Base-by-base conservation (phyloP, 176 grass and related monocot species). In the Coix lacrymajobi region DNA sequence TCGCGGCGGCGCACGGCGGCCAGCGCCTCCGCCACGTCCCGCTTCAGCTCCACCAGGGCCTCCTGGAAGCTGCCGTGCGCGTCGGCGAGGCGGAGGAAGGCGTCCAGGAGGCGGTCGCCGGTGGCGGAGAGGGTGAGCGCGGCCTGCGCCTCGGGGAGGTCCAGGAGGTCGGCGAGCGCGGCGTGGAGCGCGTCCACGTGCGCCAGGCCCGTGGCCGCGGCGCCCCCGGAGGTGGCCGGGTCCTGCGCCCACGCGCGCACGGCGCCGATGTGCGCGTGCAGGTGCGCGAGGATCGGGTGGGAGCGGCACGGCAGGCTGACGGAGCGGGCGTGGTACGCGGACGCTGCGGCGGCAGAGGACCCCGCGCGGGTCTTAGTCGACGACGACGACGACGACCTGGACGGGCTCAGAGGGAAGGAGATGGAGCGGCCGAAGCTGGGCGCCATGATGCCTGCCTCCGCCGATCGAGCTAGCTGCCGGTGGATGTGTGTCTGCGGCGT, bases 51-150 rank as follows among this genome's bases (percentile, higher is more conserved):
- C 22, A 93, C 17, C 16, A 84, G 26, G 54, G 82, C 24, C 63
- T 91, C 84, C 19, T 85, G 85, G 84, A 98, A 88, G 45, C 81
- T 79, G 40, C 90, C 88, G 74, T 91, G 86, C 7, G 93, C 84
- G 79, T 95, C 95, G 38, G 88, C 88, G 15, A 97, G 88, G 70
- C 66, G 62, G 75, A 97, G 92, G 73, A 92, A 94, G 34, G 84
- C 73, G 66, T 92, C 95, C 2, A 97, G 90, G 25, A 94, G 75
- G 33, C 78, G 80, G 62, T 97, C 90, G 45, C 20, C 66, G 3
- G 31, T 40, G 25, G 75, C 45, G 22, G 46, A 61, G 79, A 92
- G 57, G 1, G 56, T 44, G 71, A 94, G 63, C 10, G 69, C 73
- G 26, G 71, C 88, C 82, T 89, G 88, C 6, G 86, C 87, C 54